Evolutionary conservation across 768 basidiomycete genomes (phyloP).

Genomic region (Crassisporium funariophilum): DNA sequence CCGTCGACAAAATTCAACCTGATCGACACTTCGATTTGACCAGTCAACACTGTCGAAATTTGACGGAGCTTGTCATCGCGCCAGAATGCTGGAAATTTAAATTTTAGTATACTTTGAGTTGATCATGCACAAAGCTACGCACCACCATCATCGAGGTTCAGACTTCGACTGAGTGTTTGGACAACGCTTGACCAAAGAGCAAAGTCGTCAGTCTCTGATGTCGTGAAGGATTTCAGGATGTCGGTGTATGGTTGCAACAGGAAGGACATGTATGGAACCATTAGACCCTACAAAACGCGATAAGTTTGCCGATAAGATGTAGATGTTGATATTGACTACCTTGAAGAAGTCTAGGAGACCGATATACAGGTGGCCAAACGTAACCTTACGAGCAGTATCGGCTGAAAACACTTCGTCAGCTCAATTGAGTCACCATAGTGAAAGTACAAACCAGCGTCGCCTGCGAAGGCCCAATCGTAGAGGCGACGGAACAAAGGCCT

Average conservation of each 20-base stretch:
- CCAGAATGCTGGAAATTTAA: slow-evolving; percentile 72
- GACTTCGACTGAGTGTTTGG: slow-evolving; percentile 63
- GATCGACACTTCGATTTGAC: slow-evolving; percentile 62
- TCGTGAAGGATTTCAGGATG: slow-evolving; percentile 53
- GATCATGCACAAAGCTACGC: slow-evolving; percentile 24
- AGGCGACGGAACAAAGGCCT: slow-evolving; percentile 87
- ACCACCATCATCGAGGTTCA: slow-evolving; percentile 84
- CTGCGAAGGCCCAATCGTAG: slow-evolving; percentile 92
- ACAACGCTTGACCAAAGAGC: slow-evolving; percentile 68
- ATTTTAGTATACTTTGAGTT: neutral
- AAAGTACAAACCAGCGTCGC: slow-evolving; percentile 44
- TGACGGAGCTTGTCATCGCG: slow-evolving; percentile 76
- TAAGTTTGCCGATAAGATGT: neutral
- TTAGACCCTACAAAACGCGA: slow-evolving; percentile 56
- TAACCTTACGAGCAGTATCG: slow-evolving; percentile 54
- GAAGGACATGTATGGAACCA: slow-evolving; percentile 90
- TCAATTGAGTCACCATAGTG: neutral
- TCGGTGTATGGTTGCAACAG: slow-evolving; percentile 68
- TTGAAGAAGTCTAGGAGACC: slow-evolving; percentile 87
- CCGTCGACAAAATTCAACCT: slow-evolving; percentile 37
- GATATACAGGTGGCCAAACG: slow-evolving; percentile 75
- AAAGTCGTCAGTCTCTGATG: slow-evolving; percentile 33
- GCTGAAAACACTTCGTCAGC: slow-evolving; percentile 18
- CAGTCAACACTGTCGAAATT: slow-evolving; percentile 58
- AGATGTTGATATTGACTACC: slow-evolving; percentile 40